Evolutionary conservation across 768 basidiomycete species (phyloP), one percentile per base, ranked within the genome.

Genomic region (Naganishia vishniacii): DNA sequence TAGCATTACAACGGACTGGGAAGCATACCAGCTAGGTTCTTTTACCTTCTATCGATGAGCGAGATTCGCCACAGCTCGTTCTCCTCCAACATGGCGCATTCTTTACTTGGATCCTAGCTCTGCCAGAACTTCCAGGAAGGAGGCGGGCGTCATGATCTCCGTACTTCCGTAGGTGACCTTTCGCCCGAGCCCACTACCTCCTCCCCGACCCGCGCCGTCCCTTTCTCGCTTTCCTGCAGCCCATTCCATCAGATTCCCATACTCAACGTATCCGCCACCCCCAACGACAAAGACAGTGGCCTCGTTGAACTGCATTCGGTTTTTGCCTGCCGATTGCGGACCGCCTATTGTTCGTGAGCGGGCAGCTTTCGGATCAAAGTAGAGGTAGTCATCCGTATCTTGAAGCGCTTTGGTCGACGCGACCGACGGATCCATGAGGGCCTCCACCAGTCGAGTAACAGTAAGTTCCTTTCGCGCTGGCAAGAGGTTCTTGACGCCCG

Each of bases 401-500:
- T 90, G 88, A 34, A 99, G 78, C 4, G 95, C 97, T 75, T 93
- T 89, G 65, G 92, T 93, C 28, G 90, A 88, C 2, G 91, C 95
- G 1, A 88, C 83, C 0, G 92, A 86, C 0, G 95, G 93, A 74
- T 99, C 95, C 93, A 98, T 98, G 29, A 99, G 81, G 23, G 95
- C 94, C 73, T 98, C 95, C 1, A 89, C 86, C 32, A 99, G 81
- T 12, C 95, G 86, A 0, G 95, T 97, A 48, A 94, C 85, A 12
- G 91, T 87, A 51, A 95, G 83, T 41, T 95, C 83, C 78, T 99
- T 77, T 75, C 91, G 90, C 2, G 90, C 87, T 0, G 95, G 95
- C 18, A 99, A 79, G 81, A 99, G 92, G 79, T 95, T 97, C 77
- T 94, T 95, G 71, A 99, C 95, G 41, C 93, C 94, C 0, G 92